Evolutionary conservation across 2,329 filamentous ascomycete species (phyloP).

Genomic region (Rosellinia necatrix): DNA sequence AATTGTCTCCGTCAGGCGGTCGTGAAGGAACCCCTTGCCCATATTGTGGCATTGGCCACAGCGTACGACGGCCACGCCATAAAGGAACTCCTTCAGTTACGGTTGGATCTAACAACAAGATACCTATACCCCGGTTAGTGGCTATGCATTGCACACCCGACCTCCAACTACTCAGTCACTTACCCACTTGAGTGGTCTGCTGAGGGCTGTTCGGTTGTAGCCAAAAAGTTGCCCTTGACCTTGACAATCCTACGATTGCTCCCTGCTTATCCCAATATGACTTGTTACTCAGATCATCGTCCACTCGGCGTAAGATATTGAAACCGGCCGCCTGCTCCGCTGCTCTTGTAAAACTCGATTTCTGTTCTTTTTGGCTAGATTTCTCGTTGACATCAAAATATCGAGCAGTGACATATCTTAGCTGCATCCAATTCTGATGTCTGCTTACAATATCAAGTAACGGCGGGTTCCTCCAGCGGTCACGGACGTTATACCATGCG

Average conservation of each 20-base stretch:
- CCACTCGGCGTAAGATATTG: slow-evolving; percentile 34
- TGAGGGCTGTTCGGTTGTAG: slow-evolving; percentile 11
- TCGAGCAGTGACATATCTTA: slow-evolving; percentile 34
- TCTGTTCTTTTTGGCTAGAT: not conserved
- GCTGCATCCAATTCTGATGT: slow-evolving; percentile 34
- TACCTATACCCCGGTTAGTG: slow-evolving; percentile 10
- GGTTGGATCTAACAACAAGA: slow-evolving; percentile 26
- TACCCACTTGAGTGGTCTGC: slow-evolving; percentile 8
- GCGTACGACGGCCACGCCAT: slow-evolving; percentile 37
- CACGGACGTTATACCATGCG: slow-evolving; percentile 36
- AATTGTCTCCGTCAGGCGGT: slow-evolving; percentile 11
- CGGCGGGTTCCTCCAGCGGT: slow-evolving; percentile 36
- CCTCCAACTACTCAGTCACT: not conserved
- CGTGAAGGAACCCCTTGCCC: not conserved
- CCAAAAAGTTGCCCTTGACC: slow-evolving; percentile 37
- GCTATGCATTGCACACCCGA: not conserved
- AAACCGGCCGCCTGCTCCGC: slow-evolving; percentile 23
- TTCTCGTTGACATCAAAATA: slow-evolving; percentile 28
- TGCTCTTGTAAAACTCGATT: slow-evolving; percentile 17
- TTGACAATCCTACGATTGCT: slow-evolving; percentile 30
- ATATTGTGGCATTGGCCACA: slow-evolving; percentile 20
- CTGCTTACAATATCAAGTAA: slow-evolving; percentile 30
- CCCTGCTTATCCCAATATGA: slow-evolving; percentile 32
- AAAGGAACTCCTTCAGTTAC: slow-evolving; percentile 27
- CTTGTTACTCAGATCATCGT: slow-evolving; percentile 33